Evolutionary conservation across 805 yeast species (phyloP), one percentile per base, ranked within the genome.

Genomic region (Yarrowia sp.): DNA sequence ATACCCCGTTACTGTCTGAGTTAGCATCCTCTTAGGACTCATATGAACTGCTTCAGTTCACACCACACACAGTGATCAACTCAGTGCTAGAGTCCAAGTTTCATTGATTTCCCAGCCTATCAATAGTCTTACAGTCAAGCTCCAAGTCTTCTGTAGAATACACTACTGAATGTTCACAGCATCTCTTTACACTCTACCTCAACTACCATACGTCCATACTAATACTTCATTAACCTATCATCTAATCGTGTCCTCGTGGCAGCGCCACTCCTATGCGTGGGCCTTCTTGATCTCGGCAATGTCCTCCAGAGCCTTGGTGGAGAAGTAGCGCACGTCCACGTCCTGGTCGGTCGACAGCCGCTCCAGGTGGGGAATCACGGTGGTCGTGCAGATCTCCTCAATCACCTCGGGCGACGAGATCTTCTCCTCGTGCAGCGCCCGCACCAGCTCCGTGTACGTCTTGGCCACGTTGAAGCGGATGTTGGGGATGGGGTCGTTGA

Each of bases 391-490:
- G 47, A 81, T 69, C n/a, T 73, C 69, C 6, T 51, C 67, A 53
- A 63, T 67, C 38, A 65, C 67, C 41, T 62, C 63, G n/a, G 68
- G 56, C 33, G 65, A 63, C 41, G 68, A 69, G 36, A 66, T 62
- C 21, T 64, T 65, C 32, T 65, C 67, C 61, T 71, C 73, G 35
- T 38, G 38, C 56, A 39, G 61, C 14, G 84, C 78, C 69, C 84
- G 82, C 6, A 84, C 84, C 32, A 88, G 78, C 24, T 80, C 76
- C 41, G 83, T 80, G 70, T 88, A 84, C 14, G 96, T 83, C 74
- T 90, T 91, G 25, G 99, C 97, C 65, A 88, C 91, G 75, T 92
- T 94, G 78, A 94, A 94, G 71, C 97, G 83, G 65, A 94, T 92
- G 74, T 94, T 94, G 68, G 99, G 97, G 62, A 94, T 97, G 7